Conservation (phyloP, 306 rosid species). For the Vicia villosa region DNA sequence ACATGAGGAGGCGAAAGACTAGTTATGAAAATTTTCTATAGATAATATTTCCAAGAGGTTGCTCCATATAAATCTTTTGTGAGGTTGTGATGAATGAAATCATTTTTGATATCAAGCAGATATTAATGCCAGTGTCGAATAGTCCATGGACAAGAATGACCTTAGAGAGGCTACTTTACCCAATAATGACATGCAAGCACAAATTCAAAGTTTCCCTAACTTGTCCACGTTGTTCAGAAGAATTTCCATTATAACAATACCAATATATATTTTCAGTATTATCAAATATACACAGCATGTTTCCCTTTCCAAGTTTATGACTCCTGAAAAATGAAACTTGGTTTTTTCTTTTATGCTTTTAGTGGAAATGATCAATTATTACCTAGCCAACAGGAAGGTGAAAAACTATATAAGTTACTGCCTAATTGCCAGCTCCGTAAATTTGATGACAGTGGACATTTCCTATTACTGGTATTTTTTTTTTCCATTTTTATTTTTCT, state of each 20-base stretch:
- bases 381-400: conserved; percentile 72
- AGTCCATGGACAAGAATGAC: background rate
- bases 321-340: conserved; percentile 32
- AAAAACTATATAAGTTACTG: conserved; percentile 50
- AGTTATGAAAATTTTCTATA: background rate
- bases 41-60: background rate
- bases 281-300: background rate
- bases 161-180: background rate
- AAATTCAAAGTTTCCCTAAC: background rate
- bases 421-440: conserved; percentile 63
- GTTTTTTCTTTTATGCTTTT: conserved; percentile 35
- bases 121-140: background rate
- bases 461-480: conserved; percentile 74
- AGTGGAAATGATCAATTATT: conserved; percentile 81
- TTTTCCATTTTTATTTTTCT: conserved; percentile 32
- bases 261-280: background rate
- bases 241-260: background rate
- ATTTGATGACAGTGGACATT: conserved; percentile 73
- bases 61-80: background rate
- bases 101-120: background rate
- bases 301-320: conserved; percentile 27
- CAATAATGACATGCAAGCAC: background rate
- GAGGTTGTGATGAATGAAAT: background rate
- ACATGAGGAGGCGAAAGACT: background rate
- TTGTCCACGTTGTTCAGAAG: background rate